A percentile compares a stretch with the other conserved stretches of the same genome.
These are phyloP conservation scores for Cercospora sp. DNA, from an alignment of 2,329 filamentous ascomycete genomes.

Conservation along the genomic window DNA sequence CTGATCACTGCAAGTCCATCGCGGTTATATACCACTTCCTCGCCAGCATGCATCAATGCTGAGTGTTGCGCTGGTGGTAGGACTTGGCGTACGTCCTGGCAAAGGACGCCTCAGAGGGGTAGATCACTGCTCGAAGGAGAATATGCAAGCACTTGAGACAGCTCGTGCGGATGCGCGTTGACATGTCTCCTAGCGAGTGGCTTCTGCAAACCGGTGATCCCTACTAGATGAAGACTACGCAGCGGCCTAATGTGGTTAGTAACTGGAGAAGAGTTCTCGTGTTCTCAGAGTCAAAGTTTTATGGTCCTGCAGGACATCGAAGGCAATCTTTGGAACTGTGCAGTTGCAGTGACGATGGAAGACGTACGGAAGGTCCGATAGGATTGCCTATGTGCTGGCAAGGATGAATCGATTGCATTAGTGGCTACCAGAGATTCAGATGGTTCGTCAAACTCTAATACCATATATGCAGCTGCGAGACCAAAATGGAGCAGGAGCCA, in stretches of 20 bases:
- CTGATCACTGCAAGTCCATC: neutral
- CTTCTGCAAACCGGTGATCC: neutral
- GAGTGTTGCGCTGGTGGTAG: neutral
- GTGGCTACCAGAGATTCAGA: neutral
- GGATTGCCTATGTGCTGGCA: neutral
- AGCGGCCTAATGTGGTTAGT: neutral
- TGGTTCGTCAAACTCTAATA: neutral
- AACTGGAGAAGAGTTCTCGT: neutral
- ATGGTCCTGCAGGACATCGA: neutral
- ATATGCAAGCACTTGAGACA: neutral
- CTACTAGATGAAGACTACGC: neutral
- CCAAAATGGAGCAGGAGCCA: neutral
- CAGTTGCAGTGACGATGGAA: neutral
- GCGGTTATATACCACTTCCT: neutral
- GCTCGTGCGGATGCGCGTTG: neutral
- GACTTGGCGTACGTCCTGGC: neutral
- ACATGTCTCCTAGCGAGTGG: neutral
- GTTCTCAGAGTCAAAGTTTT: neutral
- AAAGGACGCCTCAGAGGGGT: neutral
- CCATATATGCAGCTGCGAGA: neutral
- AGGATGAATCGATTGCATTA: neutral
- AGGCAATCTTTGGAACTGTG: neutral
- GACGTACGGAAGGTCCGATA: neutral
- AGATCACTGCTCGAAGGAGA: neutral
- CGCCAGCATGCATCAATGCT: neutral